Evolutionary conservation across 2,329 filamentous ascomycete genomes (phyloP).

Genomic region (Periglandula ipomoeae): DNA sequence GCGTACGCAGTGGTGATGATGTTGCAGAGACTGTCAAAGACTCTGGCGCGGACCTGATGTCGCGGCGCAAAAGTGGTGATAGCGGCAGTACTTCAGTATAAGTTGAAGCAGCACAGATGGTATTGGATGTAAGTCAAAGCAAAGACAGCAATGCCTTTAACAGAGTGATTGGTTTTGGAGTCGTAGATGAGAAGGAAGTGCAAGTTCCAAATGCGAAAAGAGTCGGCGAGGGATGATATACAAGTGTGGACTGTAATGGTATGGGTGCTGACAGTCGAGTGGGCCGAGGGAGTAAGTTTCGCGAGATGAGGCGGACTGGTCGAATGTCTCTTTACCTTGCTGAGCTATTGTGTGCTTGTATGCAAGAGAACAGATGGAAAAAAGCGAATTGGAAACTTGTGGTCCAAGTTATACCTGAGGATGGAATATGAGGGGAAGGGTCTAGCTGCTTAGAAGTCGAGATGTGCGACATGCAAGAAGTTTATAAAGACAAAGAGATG

Average conservation of each 20-base stretch:
- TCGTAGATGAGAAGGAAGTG: not conserved
- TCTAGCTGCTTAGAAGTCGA: conserved; percentile 2
- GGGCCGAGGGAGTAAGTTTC: not conserved
- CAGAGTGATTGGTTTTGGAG: not conserved
- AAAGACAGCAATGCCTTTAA: not conserved
- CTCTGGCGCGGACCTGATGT: not conserved
- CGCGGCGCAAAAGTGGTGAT: not conserved
- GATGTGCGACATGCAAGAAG: not conserved
- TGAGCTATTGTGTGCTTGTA: not conserved
- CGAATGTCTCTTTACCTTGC: not conserved
- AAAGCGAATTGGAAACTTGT: not conserved
- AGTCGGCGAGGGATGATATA: not conserved
- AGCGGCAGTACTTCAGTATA: not conserved
- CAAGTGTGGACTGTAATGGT: not conserved
- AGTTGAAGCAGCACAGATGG: not conserved
- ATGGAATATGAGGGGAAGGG: not conserved
- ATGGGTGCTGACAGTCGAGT: not conserved
- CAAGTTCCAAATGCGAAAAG: not conserved
- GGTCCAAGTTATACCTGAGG: not conserved
- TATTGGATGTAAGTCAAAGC: not conserved
- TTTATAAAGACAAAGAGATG: not conserved
- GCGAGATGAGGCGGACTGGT: too few species aligned
- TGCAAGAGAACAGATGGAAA: not conserved
- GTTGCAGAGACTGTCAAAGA: not conserved
- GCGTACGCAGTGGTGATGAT: not conserved